phyloP scores from a whole-genome alignment of 805 yeast genomes.

The Ogataea dorogensis region DNA sequence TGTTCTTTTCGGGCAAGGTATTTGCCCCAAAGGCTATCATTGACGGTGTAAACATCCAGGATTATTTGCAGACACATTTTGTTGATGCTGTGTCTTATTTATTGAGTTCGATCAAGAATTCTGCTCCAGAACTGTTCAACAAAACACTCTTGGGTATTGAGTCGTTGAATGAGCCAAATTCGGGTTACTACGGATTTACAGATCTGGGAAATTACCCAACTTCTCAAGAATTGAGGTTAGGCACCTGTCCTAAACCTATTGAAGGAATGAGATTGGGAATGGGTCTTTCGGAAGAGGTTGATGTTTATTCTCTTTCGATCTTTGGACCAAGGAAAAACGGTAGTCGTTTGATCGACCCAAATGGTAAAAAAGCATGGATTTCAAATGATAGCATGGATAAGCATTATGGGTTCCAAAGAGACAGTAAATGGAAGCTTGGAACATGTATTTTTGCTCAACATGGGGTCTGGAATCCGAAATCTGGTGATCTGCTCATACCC shows the following conservation, averaged over 20 bases:
- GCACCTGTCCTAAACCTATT: conserved; percentile 79
- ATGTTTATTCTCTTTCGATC: conserved; percentile 63
- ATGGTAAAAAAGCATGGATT: conserved; percentile 71
- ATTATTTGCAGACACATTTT: conserved; percentile 66
- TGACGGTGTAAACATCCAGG: conserved; percentile 74
- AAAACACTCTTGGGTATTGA: conserved; percentile 72
- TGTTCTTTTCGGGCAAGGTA: conserved; percentile 74
- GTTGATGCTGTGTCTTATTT: conserved; percentile 51
- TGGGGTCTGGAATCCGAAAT: conserved; percentile 65
- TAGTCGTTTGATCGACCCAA: conserved; percentile 56
- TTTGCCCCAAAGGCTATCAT: conserved; percentile 76
- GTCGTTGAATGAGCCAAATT: conserved; percentile 80
- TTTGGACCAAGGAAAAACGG: conserved; percentile 77
- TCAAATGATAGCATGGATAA: conserved; percentile 50
- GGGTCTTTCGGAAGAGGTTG: conserved; percentile 71
- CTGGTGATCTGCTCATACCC: conserved; percentile 42
- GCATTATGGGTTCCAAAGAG: conserved; percentile 71
- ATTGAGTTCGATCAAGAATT: conserved; percentile 38
- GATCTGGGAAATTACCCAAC: conserved; percentile 56
- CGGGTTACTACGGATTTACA: conserved; percentile 66
- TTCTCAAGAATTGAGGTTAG: conserved; percentile 65
- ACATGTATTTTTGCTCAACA: conserved; percentile 78
- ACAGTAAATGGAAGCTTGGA: conserved; percentile 64
- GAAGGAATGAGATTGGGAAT: conserved; percentile 74
- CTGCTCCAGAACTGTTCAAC: conserved; percentile 46